Evolutionary conservation across 345 rosid species (phyloP).

Genomic region (Salix koriyanagi): DNA sequence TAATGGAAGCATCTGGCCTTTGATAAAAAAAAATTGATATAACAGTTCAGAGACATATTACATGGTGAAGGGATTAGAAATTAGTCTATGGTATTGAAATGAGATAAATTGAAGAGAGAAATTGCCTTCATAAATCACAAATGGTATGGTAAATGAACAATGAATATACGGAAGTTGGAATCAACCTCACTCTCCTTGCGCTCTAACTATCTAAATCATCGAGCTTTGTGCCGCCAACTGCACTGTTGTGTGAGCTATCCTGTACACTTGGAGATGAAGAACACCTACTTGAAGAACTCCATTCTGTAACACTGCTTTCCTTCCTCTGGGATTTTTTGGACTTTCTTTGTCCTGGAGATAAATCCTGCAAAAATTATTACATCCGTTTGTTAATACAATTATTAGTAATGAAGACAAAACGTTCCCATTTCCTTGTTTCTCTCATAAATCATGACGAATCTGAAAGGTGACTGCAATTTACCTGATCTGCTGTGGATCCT

Average conservation of each 20-base stretch:
- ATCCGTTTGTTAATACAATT: background rate
- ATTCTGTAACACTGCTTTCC: conserved; percentile 40
- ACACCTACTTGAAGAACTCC: conserved; percentile 61
- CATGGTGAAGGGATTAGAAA: background rate
- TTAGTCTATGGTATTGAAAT: background rate
- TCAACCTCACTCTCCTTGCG: conserved; percentile 5
- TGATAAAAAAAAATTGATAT: background rate
- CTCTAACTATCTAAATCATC: conserved; percentile 20
- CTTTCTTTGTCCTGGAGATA: conserved; percentile 44
- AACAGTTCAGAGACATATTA: background rate
- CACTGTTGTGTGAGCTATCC: conserved; percentile 73
- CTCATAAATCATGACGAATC: background rate
- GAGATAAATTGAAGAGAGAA: background rate
- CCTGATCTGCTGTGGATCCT: conserved; percentile 70
- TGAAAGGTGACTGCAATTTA: conserved; percentile 17
- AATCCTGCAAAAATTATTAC: conserved; percentile 40
- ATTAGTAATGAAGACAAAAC: background rate
- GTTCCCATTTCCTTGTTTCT: background rate
- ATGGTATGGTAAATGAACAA: background rate
- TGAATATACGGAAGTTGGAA: background rate
- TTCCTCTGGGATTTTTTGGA: conserved; percentile 39
- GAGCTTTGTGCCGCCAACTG: conserved; percentile 45
- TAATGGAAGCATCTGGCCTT: background rate
- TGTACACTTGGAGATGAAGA: conserved; percentile 65
- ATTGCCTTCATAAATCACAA: background rate